Evolutionary conservation across 768 basidiomycete species (phyloP), one percentile per base, ranked within the genome.

Genomic region (Filobasidium wieringae): DNA sequence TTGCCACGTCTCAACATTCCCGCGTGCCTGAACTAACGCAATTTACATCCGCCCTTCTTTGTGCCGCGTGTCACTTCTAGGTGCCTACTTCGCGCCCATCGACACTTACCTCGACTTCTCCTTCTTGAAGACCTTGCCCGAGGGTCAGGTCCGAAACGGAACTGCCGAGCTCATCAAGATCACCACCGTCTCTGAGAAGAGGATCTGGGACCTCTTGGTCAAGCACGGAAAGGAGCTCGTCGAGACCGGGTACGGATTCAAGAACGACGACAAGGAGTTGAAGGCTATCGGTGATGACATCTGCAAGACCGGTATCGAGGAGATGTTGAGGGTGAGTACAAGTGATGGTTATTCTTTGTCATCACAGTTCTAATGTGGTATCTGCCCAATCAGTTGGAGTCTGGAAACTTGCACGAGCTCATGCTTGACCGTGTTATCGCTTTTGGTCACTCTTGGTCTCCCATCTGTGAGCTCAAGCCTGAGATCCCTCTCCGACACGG

Each of bases 131-230:
- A 73, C 72, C 27, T 58, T 75, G 24, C 72, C 74, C 24, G 66
- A 67, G 19, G 71, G 71, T 51, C 71, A 73, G 56, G 65, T 74
- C 57, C 67, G 72, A 63, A 75, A 75, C 65, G 74, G 74, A 58
- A 73, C 73, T 60, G 72, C 74, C 43, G 74, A 75, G 57, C 65
- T 75, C 39, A 64, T 75, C 63, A 75, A 75, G 70, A 75, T 75
- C 59, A 70, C 72, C n/a, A 71, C 72, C 17, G 72, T 72, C 47
- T 69, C 66, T 27, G 69, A 73, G 65, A 72, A 67, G 61, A 58
- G 64, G 1, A 66, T 71, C 12, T 75, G 69, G 68, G 66, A 70
- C 29, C 59, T 71, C 41, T 62, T 75, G 17, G 74, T 72, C 64
- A 70, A 72, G 62, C 65, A 75, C 64, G 74, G 74, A 33, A 62